Base-by-base conservation (phyloP, 169 alveolate species). In the Plasmodium inui region DNA sequence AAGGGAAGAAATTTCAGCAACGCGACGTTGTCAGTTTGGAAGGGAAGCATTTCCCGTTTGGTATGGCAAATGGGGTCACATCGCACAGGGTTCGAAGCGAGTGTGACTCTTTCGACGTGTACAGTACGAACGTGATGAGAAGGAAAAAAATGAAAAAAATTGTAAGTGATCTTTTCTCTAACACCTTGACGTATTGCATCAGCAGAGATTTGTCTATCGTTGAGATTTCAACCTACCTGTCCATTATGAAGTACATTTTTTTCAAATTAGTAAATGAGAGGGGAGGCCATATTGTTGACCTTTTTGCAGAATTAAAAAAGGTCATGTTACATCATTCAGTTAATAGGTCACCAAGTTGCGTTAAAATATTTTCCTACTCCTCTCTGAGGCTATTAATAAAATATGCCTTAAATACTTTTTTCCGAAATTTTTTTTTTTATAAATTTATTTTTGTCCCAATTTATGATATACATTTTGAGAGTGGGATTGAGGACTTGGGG, bases 121-220 rank as follows among this genome's bases (percentile, higher is more conserved):
- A 73, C 44, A 28, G 70, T 57, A 46, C 44, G 4, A 76, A 71
- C 17, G 7, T 55, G 14, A 14, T 74, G 55, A 74, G 70, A 37
- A 86, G 70, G 34, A 57, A 53, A 74, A 74, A 86, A 79, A 86
- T 86, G 82, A 76, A 76, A 86, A 86, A 86, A 61, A 86, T 86
- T 14, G 9, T 74, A 3, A 14, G n/a, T 3, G 93, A 86, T 46
- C 67, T 86, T 57, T 86, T 86, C 34, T 78, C 76, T 34, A 79
- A 86, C 53, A 86, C 41, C 17, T 78, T 86, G 67, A 22, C 67
- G 22, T 86, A 19, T 76, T 86, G 93, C 30, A 61, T 86, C 17
- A 79, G 37, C 7, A 86, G 41, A 86, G 67, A 86, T 57, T 12
- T 86, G 41, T 76, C 93, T 34, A 41, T 86, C 28, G 82, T 32